Base-by-base conservation (phyloP, 768 basidiomycete genomes). In the Suillus subalutaceus region DNA sequence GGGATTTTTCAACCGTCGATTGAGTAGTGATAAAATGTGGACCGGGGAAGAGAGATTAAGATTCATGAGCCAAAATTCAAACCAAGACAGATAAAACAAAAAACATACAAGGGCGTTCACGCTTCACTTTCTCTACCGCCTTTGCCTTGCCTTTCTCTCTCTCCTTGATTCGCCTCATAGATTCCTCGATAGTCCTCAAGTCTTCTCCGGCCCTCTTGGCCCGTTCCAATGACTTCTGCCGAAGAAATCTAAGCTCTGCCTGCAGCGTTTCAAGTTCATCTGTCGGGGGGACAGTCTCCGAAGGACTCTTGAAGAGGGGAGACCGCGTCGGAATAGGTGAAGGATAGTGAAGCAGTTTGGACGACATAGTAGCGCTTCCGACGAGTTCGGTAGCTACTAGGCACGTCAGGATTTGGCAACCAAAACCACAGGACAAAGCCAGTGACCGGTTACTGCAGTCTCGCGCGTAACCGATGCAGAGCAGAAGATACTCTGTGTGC, bases 181-280 rank as follows among this genome's bases (percentile, higher is more conserved):
- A 90, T 77, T 90, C 91, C 68, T 91, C 87, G 70, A 94, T 88
- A 63, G 86, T 83, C 74, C 83, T 85, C 70, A 92, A 79, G 81
- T 94, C 92, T 72, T 90, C 87, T 40, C 84, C 85, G 0, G 92
- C 93, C 80, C 92, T 93, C 81, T 84, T 88, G 48, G 83, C 86
- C 70, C 90, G 84, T 67, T 89, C 88, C 57, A 87, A 71, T 8
- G 86, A 84, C 72, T 79, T 81, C 70, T 84, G 80, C 71, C 82
- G 85, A 62, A 90, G 77, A 58, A 79, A 67, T 66, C 75, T 79
- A 57, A 94, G 85, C 74, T 93, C 91, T 53, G 80, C 71, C 48
- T 89, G 85, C 26, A 93, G 82, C 26, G 75, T 70, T 65, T 91
- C 87, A 60, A 94, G 86, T 48, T 94, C 93, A 62, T 91, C 88